Conservation (phyloP, 1,284 basidiomycete species). For the Chondrostereum purpureum region DNA sequence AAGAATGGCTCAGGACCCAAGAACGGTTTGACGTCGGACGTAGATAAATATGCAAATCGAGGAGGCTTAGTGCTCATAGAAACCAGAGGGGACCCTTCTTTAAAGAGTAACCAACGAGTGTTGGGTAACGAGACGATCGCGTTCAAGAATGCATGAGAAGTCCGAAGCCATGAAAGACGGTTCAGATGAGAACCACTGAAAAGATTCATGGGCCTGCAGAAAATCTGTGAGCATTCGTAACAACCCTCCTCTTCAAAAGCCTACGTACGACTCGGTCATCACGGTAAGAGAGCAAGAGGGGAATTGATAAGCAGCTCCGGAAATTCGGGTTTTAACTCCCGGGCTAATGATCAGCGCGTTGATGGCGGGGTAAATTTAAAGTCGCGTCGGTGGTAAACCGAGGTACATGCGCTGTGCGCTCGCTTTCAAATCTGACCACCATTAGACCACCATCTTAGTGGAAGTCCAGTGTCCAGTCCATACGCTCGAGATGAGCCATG, state of each 20-base stretch:
- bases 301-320: neutral
- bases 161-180: slow-evolving; percentile 79
- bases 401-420: too few species aligned
- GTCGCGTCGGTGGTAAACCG: too few species aligned
- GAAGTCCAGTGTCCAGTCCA: too few species aligned
- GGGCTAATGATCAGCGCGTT: too few species aligned
- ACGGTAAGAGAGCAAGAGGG: neutral
- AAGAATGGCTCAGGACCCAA: slow-evolving; percentile 49
- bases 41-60: slow-evolving; percentile 46
- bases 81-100: slow-evolving; percentile 58
- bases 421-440: too few species aligned
- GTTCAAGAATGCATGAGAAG: slow-evolving; percentile 68
- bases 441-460: too few species aligned
- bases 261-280: neutral
- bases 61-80: slow-evolving; percentile 24
- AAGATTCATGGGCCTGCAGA: slow-evolving; percentile 49
- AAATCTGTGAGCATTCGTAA: neutral
- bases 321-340: too few species aligned
- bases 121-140: slow-evolving; percentile 49
- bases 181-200: slow-evolving; percentile 79
- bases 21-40: slow-evolving; percentile 49
- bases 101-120: slow-evolving; percentile 73
- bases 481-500: too few species aligned
- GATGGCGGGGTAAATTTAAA: too few species aligned
- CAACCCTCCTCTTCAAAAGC: too few species aligned